Evolutionary conservation across 345 rosid species (phyloP).

Genomic region (Rhodomyrtus tomentosa): DNA sequence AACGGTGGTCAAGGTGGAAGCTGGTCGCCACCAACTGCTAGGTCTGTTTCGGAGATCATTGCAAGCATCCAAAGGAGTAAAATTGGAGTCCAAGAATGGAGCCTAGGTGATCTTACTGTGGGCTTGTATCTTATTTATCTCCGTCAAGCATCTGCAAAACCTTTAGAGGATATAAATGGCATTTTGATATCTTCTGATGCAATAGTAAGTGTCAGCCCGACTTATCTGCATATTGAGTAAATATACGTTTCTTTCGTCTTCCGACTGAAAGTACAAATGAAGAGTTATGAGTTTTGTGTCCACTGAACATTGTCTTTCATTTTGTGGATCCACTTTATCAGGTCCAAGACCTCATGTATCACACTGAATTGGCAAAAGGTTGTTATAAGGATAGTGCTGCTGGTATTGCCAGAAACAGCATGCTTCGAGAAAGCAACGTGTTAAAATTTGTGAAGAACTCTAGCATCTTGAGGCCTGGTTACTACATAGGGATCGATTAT

Average conservation of each 20-base stretch:
- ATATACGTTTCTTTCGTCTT: not conserved
- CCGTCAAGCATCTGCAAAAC: constrained; percentile 63
- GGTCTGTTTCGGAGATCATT: constrained; percentile 71
- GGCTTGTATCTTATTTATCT: constrained; percentile 87
- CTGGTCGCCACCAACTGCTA: constrained; percentile 33
- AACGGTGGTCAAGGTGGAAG: constrained; percentile 33
- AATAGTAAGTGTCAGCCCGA: constrained; percentile 22
- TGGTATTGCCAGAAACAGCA: constrained; percentile 54
- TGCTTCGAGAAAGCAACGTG: constrained; percentile 72
- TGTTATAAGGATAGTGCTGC: constrained; percentile 45
- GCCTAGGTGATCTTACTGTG: constrained; percentile 84
- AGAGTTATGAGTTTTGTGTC: not conserved
- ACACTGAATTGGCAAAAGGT: constrained; percentile 74
- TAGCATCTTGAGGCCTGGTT: constrained; percentile 90
- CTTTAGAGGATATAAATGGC: constrained; percentile 64
- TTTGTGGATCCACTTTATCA: constrained; percentile 16
- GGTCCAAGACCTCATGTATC: constrained; percentile 83
- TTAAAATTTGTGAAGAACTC: constrained; percentile 67
- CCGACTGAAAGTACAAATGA: not conserved
- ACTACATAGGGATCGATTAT: constrained; percentile 67
- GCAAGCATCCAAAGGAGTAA: constrained; percentile 84
- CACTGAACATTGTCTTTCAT: not conserved
- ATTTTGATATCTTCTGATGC: constrained; percentile 54
- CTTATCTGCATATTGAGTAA: not conserved
- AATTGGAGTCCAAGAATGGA: constrained; percentile 86